phyloP scores from a whole-genome alignment of 345 rosid genomes.

The Streptanthus diversifolius region DNA sequence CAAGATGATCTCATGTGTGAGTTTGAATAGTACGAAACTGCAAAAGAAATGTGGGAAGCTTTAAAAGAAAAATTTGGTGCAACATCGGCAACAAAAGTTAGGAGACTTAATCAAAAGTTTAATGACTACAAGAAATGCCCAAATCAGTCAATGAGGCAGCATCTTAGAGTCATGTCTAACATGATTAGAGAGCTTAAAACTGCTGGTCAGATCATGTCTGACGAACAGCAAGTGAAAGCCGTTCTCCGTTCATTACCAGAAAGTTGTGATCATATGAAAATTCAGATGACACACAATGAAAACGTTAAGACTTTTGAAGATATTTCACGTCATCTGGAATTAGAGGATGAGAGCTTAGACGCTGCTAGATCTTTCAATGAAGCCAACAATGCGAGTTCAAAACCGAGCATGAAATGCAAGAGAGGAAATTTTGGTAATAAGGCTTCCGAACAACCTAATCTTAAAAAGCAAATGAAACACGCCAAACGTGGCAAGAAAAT shows the following conservation, averaged over 20 bases:
- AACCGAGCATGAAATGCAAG: background rate
- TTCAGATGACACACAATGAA: no score
- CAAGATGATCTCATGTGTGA: background rate
- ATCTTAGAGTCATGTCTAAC: no score
- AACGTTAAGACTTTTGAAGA: no score
- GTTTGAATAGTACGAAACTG: background rate
- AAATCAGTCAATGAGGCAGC: background rate
- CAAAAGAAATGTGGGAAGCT: background rate
- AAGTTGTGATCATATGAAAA: no score
- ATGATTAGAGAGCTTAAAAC: background rate
- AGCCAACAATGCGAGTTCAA: background rate
- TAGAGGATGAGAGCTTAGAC: slow-evolving; percentile 5
- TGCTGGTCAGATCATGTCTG: background rate
- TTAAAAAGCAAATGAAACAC: background rate
- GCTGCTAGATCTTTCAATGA: background rate
- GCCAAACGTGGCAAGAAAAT: background rate
- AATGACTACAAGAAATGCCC: background rate
- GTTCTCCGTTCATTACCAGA: background rate
- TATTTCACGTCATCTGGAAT: slow-evolving; percentile 5
- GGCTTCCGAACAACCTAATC: background rate
- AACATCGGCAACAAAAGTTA: background rate
- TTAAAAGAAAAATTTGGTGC: background rate
- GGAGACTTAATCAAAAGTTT: background rate
- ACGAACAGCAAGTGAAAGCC: background rate
- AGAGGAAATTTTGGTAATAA: background rate